Evolutionary conservation across 305 asterid species (phyloP), one percentile per base, ranked within the genome.

Genomic region (Fraxinus albicans): DNA sequence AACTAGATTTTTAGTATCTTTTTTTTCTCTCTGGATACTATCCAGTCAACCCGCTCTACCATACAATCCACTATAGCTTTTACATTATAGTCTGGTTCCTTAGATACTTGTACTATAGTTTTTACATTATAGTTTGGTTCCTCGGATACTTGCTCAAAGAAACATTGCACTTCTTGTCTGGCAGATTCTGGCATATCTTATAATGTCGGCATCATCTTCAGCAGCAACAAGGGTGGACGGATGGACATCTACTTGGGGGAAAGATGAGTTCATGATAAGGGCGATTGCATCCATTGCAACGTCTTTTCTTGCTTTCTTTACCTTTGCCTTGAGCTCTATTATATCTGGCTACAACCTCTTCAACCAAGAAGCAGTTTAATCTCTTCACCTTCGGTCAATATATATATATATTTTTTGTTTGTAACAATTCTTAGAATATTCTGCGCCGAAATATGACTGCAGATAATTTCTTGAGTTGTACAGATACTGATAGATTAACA

Each of bases 161-260:
- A 10, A 67, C 19, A 2, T 15, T 23, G 3, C 36, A 44, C 63
- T 17, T 75, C 58, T 40, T 31, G 13, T 38, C 38, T 35, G 13
- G 67, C 91, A 89, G 90, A 78, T 87, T 53, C 83, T 89, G 76
- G 89, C 91, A 31, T 89, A 89, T 84, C 90, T 89, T 50, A 78
- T 89, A 8, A 86, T 87, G 88, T 88, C 91, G 29, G 89, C 91
- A 77, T 88, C 90, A 77, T 87, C 90, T 44, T 87, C 90, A 6
- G 84, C 91, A 19, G 91, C 91, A 8, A 85, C 89, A n/a, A 83
- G 91, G 79, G 88, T 85, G 73, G 80, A 79, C 77, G 91, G 85
- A 77, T 87, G 91, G 91, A 83, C 84, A 36, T 85, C 86, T 42
- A 87, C 86, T 50, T 89, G 91, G 91, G 91, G 90, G 9, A 83